A percentile compares a stretch with the other conserved stretches of the same genome.
phyloP scores from a whole-genome alignment of 148 eudicot species.

The Silene latifolia region DNA sequence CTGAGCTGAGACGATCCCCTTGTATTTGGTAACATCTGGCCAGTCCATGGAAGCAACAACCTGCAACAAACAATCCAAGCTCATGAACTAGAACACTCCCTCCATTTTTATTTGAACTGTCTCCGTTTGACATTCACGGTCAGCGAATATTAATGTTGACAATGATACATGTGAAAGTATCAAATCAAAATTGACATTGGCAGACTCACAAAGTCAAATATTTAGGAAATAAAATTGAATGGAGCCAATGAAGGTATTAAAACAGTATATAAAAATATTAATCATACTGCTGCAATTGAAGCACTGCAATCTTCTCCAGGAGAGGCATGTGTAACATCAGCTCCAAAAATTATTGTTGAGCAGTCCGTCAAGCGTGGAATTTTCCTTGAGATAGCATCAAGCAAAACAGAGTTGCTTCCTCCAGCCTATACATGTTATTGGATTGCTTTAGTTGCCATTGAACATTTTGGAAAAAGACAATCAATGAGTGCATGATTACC shows the following conservation, averaged over 20 bases:
- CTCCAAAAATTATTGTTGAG: slow-evolving; percentile 80
- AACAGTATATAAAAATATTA: background rate
- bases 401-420: slow-evolving; percentile 57
- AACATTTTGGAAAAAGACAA: background rate
- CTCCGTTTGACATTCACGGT: no score
- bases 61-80: slow-evolving; percentile 26
- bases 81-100: background rate
- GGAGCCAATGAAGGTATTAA: background rate
- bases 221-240: no score
- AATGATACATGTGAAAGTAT: no score
- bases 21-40: slow-evolving; percentile 72
- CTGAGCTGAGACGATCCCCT: slow-evolving; percentile 70
- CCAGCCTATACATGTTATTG: slow-evolving; percentile 48
- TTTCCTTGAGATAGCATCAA: slow-evolving; percentile 27
- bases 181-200: no score
- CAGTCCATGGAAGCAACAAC: slow-evolving; percentile 95
- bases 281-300: slow-evolving; percentile 81
- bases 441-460: background rate
- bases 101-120: no score
- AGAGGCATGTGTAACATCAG: slow-evolving; percentile 86
- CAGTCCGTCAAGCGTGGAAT: slow-evolving; percentile 49
- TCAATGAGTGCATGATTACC: slow-evolving; percentile 30
- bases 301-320: slow-evolving; percentile 87
- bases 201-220: no score
- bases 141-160: no score